Base-by-base conservation (phyloP, 257 asterid species). In the Solanum pinnatisectum region DNA sequence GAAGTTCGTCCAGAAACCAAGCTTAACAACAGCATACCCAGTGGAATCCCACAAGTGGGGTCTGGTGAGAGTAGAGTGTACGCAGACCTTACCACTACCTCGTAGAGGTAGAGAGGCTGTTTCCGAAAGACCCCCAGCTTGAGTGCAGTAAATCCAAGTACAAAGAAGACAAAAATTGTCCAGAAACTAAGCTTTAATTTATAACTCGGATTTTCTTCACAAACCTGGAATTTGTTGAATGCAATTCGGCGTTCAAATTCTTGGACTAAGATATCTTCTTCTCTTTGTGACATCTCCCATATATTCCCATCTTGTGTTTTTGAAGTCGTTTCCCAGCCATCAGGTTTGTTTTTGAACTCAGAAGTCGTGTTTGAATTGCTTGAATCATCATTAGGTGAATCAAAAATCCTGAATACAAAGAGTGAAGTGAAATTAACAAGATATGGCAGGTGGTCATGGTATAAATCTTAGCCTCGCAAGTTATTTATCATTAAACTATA, bases 221-320 rank as follows among this genome's bases (percentile, higher is more conserved):
- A 70, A 73, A 96, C 99, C 98, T 96, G 98, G 89, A 96, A 97
- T 87, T 97, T 97, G 88, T 94, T 97, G 94, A 90, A 97, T 35
- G 99, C 98, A 42, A 97, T 95, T 56, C 99, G 93, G 35, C 98
- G 98, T 91, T 96, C 99, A 90, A 93, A 97, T 91, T 97, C 99
- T 93, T 97, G 99, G 90, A 96, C 98, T 72, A 97, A 88, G 86
- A 97, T 94, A 87, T 96, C 99, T 91, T 97, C 98, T 91, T 97
- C 99, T 89, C 99, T 94, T 88, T 94, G 98, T 60, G 98, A 93
- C 93, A 97, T 94, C 91, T 96, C 98, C 99, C 99, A 97, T 72
- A 97, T 88, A 88, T 90, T 97, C 71, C 98, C 98, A 77, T 95
- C 98, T 25, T 92, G 93, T 68, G 88, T 65, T 91, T 93, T 95